Evolutionary conservation across 192 early-diverging fungal species (phyloP), one percentile per base, ranked within the genome.

Genomic region (Kickxella alabastrina): DNA sequence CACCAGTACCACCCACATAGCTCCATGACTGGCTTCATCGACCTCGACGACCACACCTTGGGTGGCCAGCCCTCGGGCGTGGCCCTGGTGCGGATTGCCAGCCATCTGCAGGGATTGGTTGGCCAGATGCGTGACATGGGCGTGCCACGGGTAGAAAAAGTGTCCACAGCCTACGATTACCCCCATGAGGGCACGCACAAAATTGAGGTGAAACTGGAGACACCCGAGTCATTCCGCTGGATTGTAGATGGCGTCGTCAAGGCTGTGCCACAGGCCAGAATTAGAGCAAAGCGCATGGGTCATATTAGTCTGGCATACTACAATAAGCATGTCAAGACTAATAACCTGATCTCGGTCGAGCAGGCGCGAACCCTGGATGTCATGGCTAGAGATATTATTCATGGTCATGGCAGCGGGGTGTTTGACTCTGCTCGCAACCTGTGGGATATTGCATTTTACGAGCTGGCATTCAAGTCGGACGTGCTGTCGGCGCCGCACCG

Each of bases 11-110:
- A 74, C 14, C 70, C 70, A 25, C 70, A 74, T 9, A 59, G 57
- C 59, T 74, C 70, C 17, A 66, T 74, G 63, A 74, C 70, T 2
- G 70, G 70, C n/a, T 74, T 74, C 19, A 74, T 74, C 7, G 70
- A 74, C 18, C 14, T 74, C 6, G 49, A 38, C 41, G 52, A 47
- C 10, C 15, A 23, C 10, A 15, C 18, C 6, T 31, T 24, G 9
- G 24, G 18, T 7, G 38, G 36, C 9, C 35, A 39, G 31, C 14
- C 24, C 3, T 43, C 50, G 0, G 59, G 50, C 32, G 21, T 37
- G 3, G 15, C 54, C 5, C 19, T 62, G 31, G 41, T 49, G 1
- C 13, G 32, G 21, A 70, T 70, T 7, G 54, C 55, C 6, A 22
- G 25, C 10, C 49, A 57, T 13, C 15, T 62, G 17, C 55, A 66